Evolutionary conservation across 108 stramenopile genomes (phyloP), one percentile per base, ranked within the genome.

Genomic region (Fistulifera pelliculosa): DNA sequence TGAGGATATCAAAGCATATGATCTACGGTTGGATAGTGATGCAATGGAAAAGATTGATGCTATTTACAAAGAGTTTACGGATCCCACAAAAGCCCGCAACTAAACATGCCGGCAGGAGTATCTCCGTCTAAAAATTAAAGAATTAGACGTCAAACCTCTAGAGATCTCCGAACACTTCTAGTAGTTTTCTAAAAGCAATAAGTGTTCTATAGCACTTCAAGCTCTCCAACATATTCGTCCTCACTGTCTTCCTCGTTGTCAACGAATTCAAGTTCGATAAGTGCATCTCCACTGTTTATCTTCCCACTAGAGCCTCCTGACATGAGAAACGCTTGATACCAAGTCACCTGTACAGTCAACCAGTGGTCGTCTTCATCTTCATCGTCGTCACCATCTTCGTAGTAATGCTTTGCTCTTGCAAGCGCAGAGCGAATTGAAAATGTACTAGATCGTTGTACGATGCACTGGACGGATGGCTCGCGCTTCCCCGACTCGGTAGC

Each of bases 41-140:
- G 68, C 55, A 5, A 27, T 74, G 27, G 61, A 65, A 4, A 64
- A 79, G 47, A 87, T 92, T 57, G 60, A 63, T 15, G 45, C 68
- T 23, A 76, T 87, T n/a, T 92, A 87, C 67, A 79, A 77, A 53
- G 47, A 62, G 42, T 87, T 81, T 56, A 85, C 84, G 7, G 90
- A 92, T 64, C 90, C 90, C 13, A 87, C 85, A 8, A 91, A 91
- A 24, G 53, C 53, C 13, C 53, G 53, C 27, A 35, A 35, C 31
- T 35, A 35, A 35, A 6, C 3, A 35, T 8, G 3, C 31, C 8
- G 3, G 31, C n/a, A n/a, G n/a, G n/a, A n/a, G n/a, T n/a, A n/a
- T n/a, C n/a, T n/a, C n/a, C n/a, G n/a, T n/a, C n/a, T n/a, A n/a
- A n/a, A n/a, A n/a, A n/a, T n/a, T n/a, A n/a, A n/a, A n/a, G n/a